phyloP scores from a whole-genome alignment of 2,329 filamentous ascomycete species.

The Lecanoromycetidae sp. region DNA sequence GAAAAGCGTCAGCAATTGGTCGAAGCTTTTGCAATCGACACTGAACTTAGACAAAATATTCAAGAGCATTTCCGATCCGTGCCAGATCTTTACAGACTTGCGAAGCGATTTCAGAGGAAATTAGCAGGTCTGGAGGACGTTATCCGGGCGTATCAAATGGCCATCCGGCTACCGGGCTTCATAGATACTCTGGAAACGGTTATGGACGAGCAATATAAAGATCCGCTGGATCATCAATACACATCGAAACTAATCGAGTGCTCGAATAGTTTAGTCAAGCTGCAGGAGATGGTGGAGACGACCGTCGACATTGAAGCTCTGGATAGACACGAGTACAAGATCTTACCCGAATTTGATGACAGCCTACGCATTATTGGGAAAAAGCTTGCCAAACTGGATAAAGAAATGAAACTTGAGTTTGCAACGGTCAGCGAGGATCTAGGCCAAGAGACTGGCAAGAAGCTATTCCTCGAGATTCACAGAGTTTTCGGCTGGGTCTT shows the following conservation, averaged over 20 bases:
- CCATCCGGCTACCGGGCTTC: constrained; percentile 83
- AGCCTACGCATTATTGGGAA: constrained; percentile 74
- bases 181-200: constrained; percentile 79
- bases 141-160: constrained; percentile 85
- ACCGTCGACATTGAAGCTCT: constrained; percentile 92
- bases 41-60: constrained; percentile 85
- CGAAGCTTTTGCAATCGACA: constrained; percentile 87
- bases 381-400: constrained; percentile 72
- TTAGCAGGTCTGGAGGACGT: constrained; percentile 91
- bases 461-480: constrained; percentile 94
- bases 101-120: constrained; percentile 88
- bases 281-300: constrained; percentile 97
- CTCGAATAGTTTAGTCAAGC: constrained; percentile 65
- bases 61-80: constrained; percentile 90
- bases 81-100: constrained; percentile 82
- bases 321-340: constrained; percentile 95
- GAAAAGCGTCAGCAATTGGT: constrained; percentile 86
- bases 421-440: constrained; percentile 65
- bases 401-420: constrained; percentile 77
- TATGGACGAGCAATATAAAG: constrained; percentile 89
- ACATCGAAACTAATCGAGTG: constrained; percentile 69
- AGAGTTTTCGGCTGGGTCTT: constrained; percentile 95
- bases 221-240: constrained; percentile 75
- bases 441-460: constrained; percentile 90
- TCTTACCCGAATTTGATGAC: constrained; percentile 97